Conservation (phyloP, 345 rosid species). For the Microthlaspi erraticum region DNA sequence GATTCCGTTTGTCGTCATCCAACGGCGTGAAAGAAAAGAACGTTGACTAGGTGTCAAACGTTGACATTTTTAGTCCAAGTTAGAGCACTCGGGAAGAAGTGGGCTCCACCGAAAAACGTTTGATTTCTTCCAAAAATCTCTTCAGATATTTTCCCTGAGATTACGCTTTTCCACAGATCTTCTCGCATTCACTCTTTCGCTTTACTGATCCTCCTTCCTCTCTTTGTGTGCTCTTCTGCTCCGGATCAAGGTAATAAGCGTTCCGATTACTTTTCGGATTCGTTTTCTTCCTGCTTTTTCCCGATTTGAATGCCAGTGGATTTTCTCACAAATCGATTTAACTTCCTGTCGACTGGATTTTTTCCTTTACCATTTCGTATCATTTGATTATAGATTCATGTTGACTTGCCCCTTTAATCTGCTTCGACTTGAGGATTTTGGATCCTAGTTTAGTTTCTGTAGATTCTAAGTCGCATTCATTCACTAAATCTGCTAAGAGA, state of each 20-base stretch:
- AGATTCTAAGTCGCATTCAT: background rate
- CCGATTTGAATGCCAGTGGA: background rate
- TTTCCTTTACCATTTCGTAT: too few species aligned
- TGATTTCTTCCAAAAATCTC: background rate
- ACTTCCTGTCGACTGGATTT: background rate
- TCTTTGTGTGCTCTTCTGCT: background rate
- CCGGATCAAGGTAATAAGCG: background rate
- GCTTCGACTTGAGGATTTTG: too few species aligned
- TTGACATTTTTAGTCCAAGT: slow-evolving; percentile 15
- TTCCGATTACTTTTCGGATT: background rate
- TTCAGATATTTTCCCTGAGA: background rate
- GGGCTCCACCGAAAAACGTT: background rate
- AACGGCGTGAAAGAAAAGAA: slow-evolving; percentile 14
- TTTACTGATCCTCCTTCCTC: background rate
- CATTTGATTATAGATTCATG: too few species aligned
- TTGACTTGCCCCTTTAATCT: too few species aligned
- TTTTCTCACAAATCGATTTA: background rate
- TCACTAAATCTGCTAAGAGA: background rate
- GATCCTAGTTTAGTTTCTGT: background rate
- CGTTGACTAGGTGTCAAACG: slow-evolving; percentile 26
- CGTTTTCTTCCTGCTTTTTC: too few species aligned
- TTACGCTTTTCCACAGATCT: slow-evolving; percentile 11
- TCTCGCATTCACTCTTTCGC: background rate
- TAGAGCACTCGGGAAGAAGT: background rate
- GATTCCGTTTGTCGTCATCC: background rate